A percentile compares a stretch with the other conserved stretches of the same genome.
Conservation (phyloP, 768 basidiomycete species). For the Agrocybe praecox region DNA sequence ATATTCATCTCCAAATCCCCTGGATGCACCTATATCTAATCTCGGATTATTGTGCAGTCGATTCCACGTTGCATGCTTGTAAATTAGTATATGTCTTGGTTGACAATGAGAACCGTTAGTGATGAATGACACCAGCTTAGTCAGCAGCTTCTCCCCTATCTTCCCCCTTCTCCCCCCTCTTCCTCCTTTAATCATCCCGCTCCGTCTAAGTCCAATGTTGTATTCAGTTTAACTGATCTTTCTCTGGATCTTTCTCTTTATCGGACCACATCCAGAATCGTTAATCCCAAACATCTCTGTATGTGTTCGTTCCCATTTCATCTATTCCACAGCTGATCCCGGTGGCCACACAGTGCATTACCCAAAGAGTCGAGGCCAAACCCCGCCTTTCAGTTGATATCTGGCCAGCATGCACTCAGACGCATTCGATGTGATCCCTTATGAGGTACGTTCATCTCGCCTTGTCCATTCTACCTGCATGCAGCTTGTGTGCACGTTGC, state of each 20-base stretch:
- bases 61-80: slow-evolving; percentile 23
- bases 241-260: too few relatives aligned
- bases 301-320: too few relatives aligned
- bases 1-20: slow-evolving; percentile 9
- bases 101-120: not conserved
- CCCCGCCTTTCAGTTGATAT: not conserved
- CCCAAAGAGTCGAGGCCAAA: not conserved
- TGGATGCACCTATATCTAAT: slow-evolving; percentile 20
- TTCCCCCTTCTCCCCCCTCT: not conserved
- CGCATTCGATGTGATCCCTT: slow-evolving; percentile 88
- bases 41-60: slow-evolving; percentile 32
- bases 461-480: slow-evolving; percentile 6
- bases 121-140: not conserved
- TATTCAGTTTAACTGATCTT: too few relatives aligned
- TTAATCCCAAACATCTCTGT: too few relatives aligned
- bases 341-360: not conserved
- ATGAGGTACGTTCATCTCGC: slow-evolving; percentile 53
- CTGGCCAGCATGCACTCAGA: slow-evolving; percentile 47
- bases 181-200: not conserved
- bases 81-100: slow-evolving; percentile 1
- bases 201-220: not conserved
- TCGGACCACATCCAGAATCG: too few relatives aligned
- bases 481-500: not conserved
- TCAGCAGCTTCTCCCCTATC: not conserved
- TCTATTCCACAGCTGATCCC: not conserved